phyloP scores from a whole-genome alignment of 2,329 filamentous ascomycete genomes.

The Xylogone sp. region DNA sequence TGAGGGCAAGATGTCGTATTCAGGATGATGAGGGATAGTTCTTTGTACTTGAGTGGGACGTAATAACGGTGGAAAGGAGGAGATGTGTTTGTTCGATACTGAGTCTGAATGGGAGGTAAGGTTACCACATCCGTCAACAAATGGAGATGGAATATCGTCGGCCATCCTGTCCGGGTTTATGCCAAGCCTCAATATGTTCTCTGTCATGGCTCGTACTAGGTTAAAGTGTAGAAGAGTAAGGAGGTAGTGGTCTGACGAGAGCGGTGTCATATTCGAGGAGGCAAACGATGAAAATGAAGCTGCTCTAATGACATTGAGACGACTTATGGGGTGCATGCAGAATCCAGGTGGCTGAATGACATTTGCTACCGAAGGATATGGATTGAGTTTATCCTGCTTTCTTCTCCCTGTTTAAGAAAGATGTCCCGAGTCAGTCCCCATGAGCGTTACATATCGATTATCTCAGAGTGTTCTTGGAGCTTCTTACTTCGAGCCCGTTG shows the following conservation, averaged over 20 bases:
- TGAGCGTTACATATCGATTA: background rate
- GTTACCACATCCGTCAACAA: background rate
- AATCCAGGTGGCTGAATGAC: background rate
- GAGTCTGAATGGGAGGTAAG: background rate
- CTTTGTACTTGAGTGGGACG: slow-evolving; percentile 36
- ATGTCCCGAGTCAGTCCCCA: background rate
- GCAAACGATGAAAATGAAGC: slow-evolving; percentile 8
- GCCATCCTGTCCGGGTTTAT: slow-evolving; percentile 11
- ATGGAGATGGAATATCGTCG: slow-evolving; percentile 14
- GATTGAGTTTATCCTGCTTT: background rate
- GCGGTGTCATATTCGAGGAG: background rate
- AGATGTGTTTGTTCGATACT: background rate
- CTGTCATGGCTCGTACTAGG: slow-evolving; percentile 30
- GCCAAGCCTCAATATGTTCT: slow-evolving; percentile 29
- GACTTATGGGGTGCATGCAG: slow-evolving; percentile 3
- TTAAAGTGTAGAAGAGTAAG: slow-evolving; percentile 35
- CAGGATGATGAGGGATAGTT: slow-evolving; percentile 36
- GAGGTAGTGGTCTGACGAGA: slow-evolving; percentile 21
- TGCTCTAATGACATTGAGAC: background rate
- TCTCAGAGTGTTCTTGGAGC: background rate
- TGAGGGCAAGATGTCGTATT: slow-evolving; percentile 33
- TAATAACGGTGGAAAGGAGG: slow-evolving; percentile 15
- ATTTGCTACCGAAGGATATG: background rate
- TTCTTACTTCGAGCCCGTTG: slow-evolving; percentile 24
- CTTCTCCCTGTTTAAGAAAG: background rate